Base-by-base conservation (phyloP, 164 flowering plant species). In the Aristolochia contorta region DNA sequence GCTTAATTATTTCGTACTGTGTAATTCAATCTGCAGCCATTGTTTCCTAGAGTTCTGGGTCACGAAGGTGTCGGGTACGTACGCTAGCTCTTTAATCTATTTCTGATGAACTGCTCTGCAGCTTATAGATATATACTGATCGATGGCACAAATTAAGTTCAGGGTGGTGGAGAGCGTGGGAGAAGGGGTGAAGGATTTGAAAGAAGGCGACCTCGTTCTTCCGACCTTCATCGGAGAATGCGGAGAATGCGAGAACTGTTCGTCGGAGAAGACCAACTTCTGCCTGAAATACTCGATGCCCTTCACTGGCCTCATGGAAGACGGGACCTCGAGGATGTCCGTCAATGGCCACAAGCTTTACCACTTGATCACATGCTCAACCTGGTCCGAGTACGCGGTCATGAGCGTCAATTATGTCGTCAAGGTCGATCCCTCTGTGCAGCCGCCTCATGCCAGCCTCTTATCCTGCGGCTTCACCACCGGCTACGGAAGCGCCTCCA, bases 1-100 rank as follows among this genome's bases (percentile, higher is more conserved):
- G 58, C 43, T 37, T 27, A 27, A 27, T 27, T 27, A 10, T 37
- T 37, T 37, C 12, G n/a, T n/a, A n/a, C n/a, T n/a, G n/a, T 37
- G 43, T 10, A 27, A 27, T 37, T 10, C 43, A 37, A 37, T 37
- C 43, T 64, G 6, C 80, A 78, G 82, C 69, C 75, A 25, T 33
- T 77, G 25, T 80, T 70, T 46, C 84, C 84, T 8, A 59, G 77
- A 59, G 78, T 73, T 52, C 59, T 70, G 7, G 84, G 84, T 16
- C 84, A 80, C 58, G 82, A 78, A 80, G 84, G 82, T 13, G 84
- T 76, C 46, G 82, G 84, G 84, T 80, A 67, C 51, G 47, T 6
- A 1, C 54, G n/a, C n/a, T n/a, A n/a, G n/a, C n/a, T n/a, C n/a
- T n/a, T n/a, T n/a, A n/a, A n/a, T n/a, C n/a, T n/a, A n/a, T n/a